Evolutionary conservation across 257 asterid genomes (phyloP), one percentile per base, ranked within the genome.

Genomic region (Capsicum rhomboideum): DNA sequence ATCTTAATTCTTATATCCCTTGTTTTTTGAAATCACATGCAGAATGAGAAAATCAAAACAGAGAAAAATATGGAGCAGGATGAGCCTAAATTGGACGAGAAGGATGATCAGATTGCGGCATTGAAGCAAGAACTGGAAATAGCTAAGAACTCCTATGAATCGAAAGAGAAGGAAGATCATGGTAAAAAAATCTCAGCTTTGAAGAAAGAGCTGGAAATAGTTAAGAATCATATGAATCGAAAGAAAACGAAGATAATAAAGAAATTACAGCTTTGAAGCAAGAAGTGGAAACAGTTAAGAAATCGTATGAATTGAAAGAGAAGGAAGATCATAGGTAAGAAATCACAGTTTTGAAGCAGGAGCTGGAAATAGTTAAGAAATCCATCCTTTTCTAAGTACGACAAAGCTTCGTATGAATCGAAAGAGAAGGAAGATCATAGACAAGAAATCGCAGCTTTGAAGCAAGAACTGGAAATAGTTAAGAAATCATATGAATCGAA

Each of bases 351-450:
- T 71, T 91, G 10, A 93, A 92, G 89, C 84, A 85, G 31, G 92
- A 78, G 78, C 61, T 92, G 83, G 85, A 71, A 83, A 97, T 89
- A 78, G 90, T 83, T 80, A 66, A 72, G 66, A 83, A n/a, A n/a
- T n/a, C n/a, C n/a, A n/a, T n/a, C n/a, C n/a, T n/a, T n/a, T n/a
- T n/a, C n/a, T n/a, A n/a, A n/a, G n/a, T n/a, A n/a, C n/a, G n/a
- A n/a, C n/a, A n/a, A n/a, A n/a, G n/a, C 54, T 3, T 72, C 29
- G 4, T 13, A 79, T 13, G 83, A 55, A 6, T 26, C 8, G 49
- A 82, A 82, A 83, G 93, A 88, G 69, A 91, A 88, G 66, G 92
- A 92, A 2, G 88, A 90, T 16, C 86, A 84, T 82, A 82, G 82
- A 42, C 84, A 81, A 86, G 91, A 88, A 85, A 85, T 88, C 8